Evolutionary conservation across 2,329 filamentous ascomycete species (phyloP).

Genomic region (Xylaria sp.): DNA sequence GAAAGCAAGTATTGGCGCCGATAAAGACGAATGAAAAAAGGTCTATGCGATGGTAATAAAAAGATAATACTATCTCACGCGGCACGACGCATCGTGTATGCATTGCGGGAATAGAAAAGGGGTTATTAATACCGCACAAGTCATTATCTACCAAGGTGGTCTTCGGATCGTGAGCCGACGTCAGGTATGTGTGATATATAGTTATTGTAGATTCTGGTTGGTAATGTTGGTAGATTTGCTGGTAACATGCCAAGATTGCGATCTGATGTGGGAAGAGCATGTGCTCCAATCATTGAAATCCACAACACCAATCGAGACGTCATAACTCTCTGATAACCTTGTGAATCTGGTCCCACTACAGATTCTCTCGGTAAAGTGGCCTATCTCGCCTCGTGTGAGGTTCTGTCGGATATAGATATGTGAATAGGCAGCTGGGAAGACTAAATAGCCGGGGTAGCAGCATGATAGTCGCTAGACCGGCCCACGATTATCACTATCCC

Average conservation of each 20-base stretch:
- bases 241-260: constrained; percentile 27
- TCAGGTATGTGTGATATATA: background rate
- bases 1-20: constrained; percentile 1
- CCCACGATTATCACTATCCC: constrained; percentile 24
- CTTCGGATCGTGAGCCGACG: background rate
- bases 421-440: constrained; percentile 3
- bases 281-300: constrained; percentile 7
- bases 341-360: background rate
- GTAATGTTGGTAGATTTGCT: background rate
- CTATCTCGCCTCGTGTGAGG: background rate
- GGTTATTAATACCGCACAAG: background rate
- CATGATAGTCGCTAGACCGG: constrained; percentile 15
- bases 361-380: constrained; percentile 3
- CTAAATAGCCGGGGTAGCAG: constrained; percentile 8
- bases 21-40: background rate
- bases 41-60: constrained; percentile 16
- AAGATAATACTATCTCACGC: constrained; percentile 16
- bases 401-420: background rate
- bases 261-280: background rate
- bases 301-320: constrained; percentile 18
- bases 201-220: background rate
- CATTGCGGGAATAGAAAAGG: constrained; percentile 34
- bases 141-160: background rate
- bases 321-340: constrained; percentile 18
- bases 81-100: constrained; percentile 47